Base-by-base conservation (phyloP, 1,139 yeast genomes). In the Debaryomyces nepalensis region DNA sequence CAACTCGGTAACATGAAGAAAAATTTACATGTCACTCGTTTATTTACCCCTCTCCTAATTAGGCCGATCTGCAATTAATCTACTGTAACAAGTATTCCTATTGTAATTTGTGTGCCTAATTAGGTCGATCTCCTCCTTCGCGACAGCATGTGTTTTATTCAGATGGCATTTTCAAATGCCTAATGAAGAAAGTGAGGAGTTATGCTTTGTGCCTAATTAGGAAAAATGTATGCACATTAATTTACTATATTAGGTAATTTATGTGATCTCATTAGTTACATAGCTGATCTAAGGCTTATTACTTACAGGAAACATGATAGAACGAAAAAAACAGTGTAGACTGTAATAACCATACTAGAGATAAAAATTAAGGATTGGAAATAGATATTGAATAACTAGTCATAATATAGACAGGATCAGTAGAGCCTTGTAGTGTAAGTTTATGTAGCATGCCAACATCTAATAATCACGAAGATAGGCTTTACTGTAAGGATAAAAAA, bases 161-260 rank as follows among this genome's bases (percentile, higher is more conserved):
- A n/a, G 16, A 24, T 6, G 12, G n/a, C n/a, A 15, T 9, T 18
- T 4, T 30, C 19, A 32, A 11, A 12, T 49, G 48, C 59, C 63
- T 51, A 51, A 52, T 39, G 41, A 45, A 61, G 66, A 52, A 57
- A 54, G 12, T 49, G 63, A 31, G 62, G 64, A 55, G 61, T 45
- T 45, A 37, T 37, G 39, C 35, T 33, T 37, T 40, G 37, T 31
- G 41, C 61, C 62, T 49, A 49, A 37, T 37, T 40, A 54, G 62
- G 58, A 38, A 47, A 33, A 43, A 44, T 27, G 47, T 39, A 49
- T 49, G 58, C 55, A 51, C 15, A 30, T 42, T 49, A 50, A 52
- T 52, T 50, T 55, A 40, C 65, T 63, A 47, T 29, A 40, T 48
- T 44, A 50, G 60, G 63, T 30, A 57, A 48, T 37, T 38, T 24